Evolutionary conservation across 495 filamentous ascomycete species (phyloP), one percentile per base, ranked within the genome.

Genomic region (Paragyromitra xinjiangensis): DNA sequence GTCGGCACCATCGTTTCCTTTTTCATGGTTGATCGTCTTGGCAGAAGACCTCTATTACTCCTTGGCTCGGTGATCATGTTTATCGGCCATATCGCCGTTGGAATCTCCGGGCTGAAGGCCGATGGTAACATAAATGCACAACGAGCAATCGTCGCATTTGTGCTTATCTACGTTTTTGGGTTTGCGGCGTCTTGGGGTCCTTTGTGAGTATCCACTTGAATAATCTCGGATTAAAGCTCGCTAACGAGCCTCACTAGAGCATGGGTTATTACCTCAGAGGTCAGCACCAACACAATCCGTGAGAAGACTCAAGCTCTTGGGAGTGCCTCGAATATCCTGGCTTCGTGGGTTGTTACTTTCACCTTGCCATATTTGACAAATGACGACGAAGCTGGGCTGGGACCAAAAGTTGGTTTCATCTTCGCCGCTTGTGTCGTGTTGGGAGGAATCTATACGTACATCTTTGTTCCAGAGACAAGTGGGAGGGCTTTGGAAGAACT

Each of bases 171-270:
- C 88, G 92, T 94, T 83, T 92, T 92, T 85, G 91, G 91, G 3
- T 94, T 93, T 81, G 92, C 92, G 45, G 88, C 86, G 48, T 92
- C 91, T 19, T 95, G 92, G 92, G 93, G 93, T 56, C 92, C 92
- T 39, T 59, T 78, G 76, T 70, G 62, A 42, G 75, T 56, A 42
- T 19, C 14, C 45, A 12, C 55, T 4, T 34, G 5, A 5, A 24
- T 5, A 24, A 7, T 2, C 2, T 40, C 26, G 2, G 26, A 14
- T 34, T 29, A 6, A 11, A 55, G 5, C 69, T 68, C 56, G 69
- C n/a, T 11, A 6, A n/a, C 14, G 6, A 1, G n/a, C 19, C 50
- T 56, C 12, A 14, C 12, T 29, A 78, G 76, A 45, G 77, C 74
- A 1, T 81, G 78, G 78, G 70, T 77, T 8, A 78, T 81, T 26